Evolutionary conservation across 306 rosid species (phyloP), one percentile per base, ranked within the genome.

Genomic region (Ormosia semicastrata): DNA sequence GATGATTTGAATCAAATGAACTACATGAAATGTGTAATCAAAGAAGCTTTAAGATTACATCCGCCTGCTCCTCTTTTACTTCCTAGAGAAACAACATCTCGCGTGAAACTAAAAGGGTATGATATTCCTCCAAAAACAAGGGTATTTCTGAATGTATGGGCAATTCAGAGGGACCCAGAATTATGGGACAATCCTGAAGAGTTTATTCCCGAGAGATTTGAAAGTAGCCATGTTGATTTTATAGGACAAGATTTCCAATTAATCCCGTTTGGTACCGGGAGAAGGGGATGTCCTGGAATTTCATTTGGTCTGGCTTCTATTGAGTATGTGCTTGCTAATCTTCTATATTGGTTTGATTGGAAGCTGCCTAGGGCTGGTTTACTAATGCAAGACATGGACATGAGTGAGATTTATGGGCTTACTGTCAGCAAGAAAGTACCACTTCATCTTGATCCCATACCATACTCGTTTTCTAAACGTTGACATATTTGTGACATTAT

Each of bases 11-110:
- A 18, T 0, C 44, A 86, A 46, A 91, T 91, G 93, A 18, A 41
- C 3, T 91, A 80, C 75, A 59, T 91, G 81, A 66, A 82, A 11
- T 87, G 87, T 78, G 82, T 86, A 0, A 3, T 82, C 6, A 89
- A 66, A 50, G 81, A 76, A 37, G 24, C 65, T 11, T 3, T 77
- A 18, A 65, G 81, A 4, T 50, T 77, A 50, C 95, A 85, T 29
- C 86, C 91, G 1, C 78, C 93, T 3, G 9, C 2, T 17, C 88
- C 92, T 15, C 76, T 86, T 2, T 15, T 81, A 4, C 8, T 64
- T 1, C 87, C 88, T 34, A 56, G 90, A 43, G 68, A 81, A 76
- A 71, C 89, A 79, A 3, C 71, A 2, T 40, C 4, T 0, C 3
- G 14, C 4, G 79, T 75, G 0, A 75, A 75, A 9, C 2, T 89